Evolutionary conservation across 2,329 filamentous ascomycete genomes (phyloP).

Genomic region (Fusarium siculi): DNA sequence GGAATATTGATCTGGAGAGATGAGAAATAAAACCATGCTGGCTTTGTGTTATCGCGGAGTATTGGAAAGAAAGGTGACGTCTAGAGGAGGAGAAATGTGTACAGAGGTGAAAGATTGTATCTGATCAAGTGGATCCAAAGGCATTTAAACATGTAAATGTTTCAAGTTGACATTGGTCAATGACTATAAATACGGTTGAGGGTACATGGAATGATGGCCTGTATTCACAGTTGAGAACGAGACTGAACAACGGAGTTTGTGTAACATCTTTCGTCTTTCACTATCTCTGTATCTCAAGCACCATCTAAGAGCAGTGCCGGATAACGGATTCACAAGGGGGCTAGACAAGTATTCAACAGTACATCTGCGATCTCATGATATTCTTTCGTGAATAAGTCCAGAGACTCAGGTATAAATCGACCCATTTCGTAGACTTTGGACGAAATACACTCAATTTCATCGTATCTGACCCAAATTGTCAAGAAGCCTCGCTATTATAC

Average conservation of each 20-base stretch:
- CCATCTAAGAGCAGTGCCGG: neutral
- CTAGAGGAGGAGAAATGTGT: neutral
- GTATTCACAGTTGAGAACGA: neutral
- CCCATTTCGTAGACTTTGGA: neutral
- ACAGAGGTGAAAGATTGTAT: neutral
- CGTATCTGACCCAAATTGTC: no score
- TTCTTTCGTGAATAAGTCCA: neutral
- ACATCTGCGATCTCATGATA: neutral
- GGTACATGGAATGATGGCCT: no score
- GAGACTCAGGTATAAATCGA: neutral
- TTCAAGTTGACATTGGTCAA: neutral
- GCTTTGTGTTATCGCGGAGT: no score
- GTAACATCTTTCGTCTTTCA: neutral
- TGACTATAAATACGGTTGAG: neutral
- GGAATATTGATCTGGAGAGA: conserved; percentile 48
- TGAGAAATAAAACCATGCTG: neutral
- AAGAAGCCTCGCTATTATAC: neutral
- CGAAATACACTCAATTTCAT: neutral
- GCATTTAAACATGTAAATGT: neutral
- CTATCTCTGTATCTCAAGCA: neutral
- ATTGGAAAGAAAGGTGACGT: neutral
- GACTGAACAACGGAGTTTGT: neutral
- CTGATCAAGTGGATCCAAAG: no score
- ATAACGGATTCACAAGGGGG: neutral
- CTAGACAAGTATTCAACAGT: neutral